These are phyloP conservation scores for Suillus tomentosus DNA, from an alignment of 768 basidiomycete genomes.

Conservation along the genomic window DNA sequence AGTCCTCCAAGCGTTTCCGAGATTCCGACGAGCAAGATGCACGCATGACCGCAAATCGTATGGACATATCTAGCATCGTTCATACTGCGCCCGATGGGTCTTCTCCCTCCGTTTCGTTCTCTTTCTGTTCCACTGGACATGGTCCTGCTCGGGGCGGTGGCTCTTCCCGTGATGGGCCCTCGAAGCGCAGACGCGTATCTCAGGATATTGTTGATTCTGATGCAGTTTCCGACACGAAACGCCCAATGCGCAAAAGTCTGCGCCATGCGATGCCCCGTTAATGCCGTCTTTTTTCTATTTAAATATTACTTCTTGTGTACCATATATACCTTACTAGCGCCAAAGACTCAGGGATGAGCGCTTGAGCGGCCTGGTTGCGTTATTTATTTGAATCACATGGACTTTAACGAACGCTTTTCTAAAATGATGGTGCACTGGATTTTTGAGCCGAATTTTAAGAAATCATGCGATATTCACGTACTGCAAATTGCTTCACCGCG, in stretches of 20 bases:
- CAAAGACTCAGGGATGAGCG: neutral
- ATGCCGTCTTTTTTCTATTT: neutral
- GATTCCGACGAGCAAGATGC: neutral
- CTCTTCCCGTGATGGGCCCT: neutral
- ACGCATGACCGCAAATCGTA: neutral
- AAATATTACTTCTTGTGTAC: neutral
- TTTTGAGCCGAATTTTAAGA: neutral
- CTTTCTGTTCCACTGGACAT: neutral
- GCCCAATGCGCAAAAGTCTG: neutral
- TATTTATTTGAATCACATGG: neutral
- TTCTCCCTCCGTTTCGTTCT: neutral
- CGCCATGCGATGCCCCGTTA: neutral
- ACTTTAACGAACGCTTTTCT: neutral
- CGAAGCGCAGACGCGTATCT: conserved; percentile 5
- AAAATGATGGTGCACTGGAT: neutral
- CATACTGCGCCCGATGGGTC: neutral
- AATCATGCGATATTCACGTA: neutral
- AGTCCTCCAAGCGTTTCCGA: neutral
- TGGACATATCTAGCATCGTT: conserved; percentile 1
- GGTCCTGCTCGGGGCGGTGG: neutral
- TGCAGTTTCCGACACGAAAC: neutral
- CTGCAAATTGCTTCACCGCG: neutral
- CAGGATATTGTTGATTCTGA: neutral
- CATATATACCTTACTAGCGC: neutral
- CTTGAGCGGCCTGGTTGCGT: neutral